Conservation (phyloP, 1,139 yeast genomes). For the Casaregolazyma lundiana region DNA sequence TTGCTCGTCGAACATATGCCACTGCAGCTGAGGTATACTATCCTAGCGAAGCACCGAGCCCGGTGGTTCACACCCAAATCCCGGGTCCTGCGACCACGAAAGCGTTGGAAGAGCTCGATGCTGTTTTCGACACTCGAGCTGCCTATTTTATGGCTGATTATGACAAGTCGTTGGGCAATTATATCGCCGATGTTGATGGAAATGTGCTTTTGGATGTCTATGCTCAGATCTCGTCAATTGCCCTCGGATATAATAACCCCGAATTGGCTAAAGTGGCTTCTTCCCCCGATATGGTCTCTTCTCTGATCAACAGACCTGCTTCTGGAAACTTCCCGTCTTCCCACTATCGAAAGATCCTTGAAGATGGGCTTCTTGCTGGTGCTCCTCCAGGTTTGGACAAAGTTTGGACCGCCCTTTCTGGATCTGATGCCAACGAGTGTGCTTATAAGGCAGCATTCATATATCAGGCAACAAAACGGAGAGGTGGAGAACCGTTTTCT, state of each 20-base stretch:
- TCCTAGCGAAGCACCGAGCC: constrained; percentile 64
- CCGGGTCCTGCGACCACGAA: constrained; percentile 63
- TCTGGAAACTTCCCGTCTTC: constrained; percentile 68
- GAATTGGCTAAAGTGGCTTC: constrained; percentile 57
- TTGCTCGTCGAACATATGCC: constrained; percentile 18
- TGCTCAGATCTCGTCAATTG: constrained; percentile 74
- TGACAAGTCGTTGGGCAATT: constrained; percentile 64
- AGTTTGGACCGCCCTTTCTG: constrained; percentile 70
- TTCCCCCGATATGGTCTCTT: constrained; percentile 60
- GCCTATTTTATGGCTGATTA: constrained; percentile 68
- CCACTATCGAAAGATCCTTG: constrained; percentile 55
- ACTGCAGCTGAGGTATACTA: constrained; percentile 32
- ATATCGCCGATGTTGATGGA: constrained; percentile 68
- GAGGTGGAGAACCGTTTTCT: constrained; percentile 48
- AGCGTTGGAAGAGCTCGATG: constrained; percentile 44
- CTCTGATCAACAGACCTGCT: constrained; percentile 73
- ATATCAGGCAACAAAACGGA: constrained; percentile 61
- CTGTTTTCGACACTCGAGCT: constrained; percentile 60
- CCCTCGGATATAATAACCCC: constrained; percentile 78
- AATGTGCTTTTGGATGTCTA: constrained; percentile 63
- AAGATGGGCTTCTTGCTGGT: constrained; percentile 36
- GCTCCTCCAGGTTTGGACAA: constrained; percentile 29
- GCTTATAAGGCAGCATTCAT: constrained; percentile 83
- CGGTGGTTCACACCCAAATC: constrained; percentile 48
- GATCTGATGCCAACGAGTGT: constrained; percentile 80